A percentile compares a stretch with the other conserved stretches of the same genome.
Evolutionary conservation across 345 rosid genomes (phyloP).

Genomic region (Populus pruinosa): DNA sequence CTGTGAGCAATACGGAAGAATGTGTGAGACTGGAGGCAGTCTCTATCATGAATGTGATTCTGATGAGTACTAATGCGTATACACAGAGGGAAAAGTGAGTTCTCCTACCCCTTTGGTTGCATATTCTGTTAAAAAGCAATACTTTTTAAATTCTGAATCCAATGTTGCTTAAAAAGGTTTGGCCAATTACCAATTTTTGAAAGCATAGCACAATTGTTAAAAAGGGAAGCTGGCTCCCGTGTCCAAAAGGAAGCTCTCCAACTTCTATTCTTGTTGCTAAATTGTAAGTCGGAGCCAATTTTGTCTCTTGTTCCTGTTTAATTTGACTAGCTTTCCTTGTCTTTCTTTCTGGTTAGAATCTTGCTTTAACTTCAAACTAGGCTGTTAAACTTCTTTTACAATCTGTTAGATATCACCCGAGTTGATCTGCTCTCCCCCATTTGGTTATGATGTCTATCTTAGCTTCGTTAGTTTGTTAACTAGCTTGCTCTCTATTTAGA

Average conservation of each 20-base stretch:
- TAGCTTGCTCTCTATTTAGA: background rate
- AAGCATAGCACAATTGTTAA: slow-evolving; percentile 51
- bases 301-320: slow-evolving; percentile 8
- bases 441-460: background rate
- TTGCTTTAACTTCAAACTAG: background rate
- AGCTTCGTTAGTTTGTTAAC: background rate
- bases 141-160: slow-evolving; percentile 4
- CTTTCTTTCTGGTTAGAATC: background rate
- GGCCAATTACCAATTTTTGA: slow-evolving; percentile 42
- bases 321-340: background rate
- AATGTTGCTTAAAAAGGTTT: slow-evolving; percentile 42
- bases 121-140: background rate
- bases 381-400: background rate
- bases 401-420: background rate
- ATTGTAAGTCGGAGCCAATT: slow-evolving; percentile 46
- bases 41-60: slow-evolving; percentile 69
- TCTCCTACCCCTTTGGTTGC: background rate
- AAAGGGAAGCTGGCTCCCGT: slow-evolving; percentile 47
- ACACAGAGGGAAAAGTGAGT: slow-evolving; percentile 68
- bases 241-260: slow-evolving; percentile 68
- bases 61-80: slow-evolving; percentile 56
- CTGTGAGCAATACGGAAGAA: slow-evolving; percentile 47
- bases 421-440: background rate
- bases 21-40: slow-evolving; percentile 59
- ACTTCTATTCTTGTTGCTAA: slow-evolving; percentile 59